phyloP scores from a whole-genome alignment of 805 yeast species.

The Dipodascopsis uninucleata region DNA sequence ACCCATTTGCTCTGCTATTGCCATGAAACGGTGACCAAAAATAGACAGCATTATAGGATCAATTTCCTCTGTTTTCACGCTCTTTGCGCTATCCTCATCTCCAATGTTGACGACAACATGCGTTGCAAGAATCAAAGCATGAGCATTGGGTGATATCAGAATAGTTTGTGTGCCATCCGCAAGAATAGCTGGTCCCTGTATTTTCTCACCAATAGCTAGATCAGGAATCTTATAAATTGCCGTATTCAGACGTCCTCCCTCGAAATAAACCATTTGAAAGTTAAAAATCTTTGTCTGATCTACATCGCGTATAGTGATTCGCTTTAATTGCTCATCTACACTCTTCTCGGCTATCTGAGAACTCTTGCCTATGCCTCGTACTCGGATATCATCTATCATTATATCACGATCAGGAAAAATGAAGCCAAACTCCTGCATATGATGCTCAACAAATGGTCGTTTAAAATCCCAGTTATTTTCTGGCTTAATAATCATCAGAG shows the following conservation, averaged over 20 bases:
- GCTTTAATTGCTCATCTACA: conserved; percentile 52
- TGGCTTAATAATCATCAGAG: conserved; percentile 57
- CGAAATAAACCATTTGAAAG: conserved; percentile 55
- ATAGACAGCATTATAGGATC: conserved; percentile 74
- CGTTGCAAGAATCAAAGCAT: conserved; percentile 54
- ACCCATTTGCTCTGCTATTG: conserved; percentile 90
- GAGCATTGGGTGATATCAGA: conserved; percentile 59
- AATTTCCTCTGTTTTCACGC: conserved; percentile 32
- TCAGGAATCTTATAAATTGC: conserved; percentile 56
- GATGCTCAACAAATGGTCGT: conserved; percentile 50
- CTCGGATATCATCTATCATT: conserved; percentile 68
- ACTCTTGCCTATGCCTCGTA: conserved; percentile 68
- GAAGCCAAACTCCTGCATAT: conserved; percentile 72
- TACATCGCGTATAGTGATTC: conserved; percentile 28
- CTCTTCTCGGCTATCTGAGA: conserved; percentile 41
- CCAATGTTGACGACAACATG: conserved; percentile 53
- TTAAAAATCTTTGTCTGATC: conserved; percentile 24
- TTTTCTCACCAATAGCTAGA: conserved; percentile 48
- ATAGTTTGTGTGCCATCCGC: conserved; percentile 81
- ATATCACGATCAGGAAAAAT: conserved; percentile 51
- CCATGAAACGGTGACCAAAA: conserved; percentile 82
- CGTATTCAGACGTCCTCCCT: conserved; percentile 44
- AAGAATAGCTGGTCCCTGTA: conserved; percentile 71
- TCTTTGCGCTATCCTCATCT: conserved; percentile 20
- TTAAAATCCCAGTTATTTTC: conserved; percentile 38